These are phyloP conservation scores for Debaryomyces singareniensis DNA, from an alignment of 1,139 yeast species.

Conservation along the genomic window DNA sequence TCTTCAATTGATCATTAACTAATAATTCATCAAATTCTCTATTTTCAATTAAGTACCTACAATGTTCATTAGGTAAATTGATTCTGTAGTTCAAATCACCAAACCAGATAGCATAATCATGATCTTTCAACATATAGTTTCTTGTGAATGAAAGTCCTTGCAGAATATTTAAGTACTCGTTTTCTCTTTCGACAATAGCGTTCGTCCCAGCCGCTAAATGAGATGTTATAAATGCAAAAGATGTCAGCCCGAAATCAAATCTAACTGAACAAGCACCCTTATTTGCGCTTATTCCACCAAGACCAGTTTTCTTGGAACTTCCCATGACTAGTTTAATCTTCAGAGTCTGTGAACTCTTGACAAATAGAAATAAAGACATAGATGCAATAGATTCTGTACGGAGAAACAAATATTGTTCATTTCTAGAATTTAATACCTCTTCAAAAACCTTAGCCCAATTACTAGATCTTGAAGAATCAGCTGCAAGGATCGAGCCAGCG, in stretches of 20 bases:
- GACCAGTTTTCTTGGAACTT: slow-evolving; percentile 77
- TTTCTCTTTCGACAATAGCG: slow-evolving; percentile 81
- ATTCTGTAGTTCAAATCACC: slow-evolving; percentile 95
- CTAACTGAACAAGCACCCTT: slow-evolving; percentile 90
- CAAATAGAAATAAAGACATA: slow-evolving; percentile 34
- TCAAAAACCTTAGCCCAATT: slow-evolving; percentile 59
- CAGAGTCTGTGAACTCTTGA: slow-evolving; percentile 42
- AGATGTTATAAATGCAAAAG: slow-evolving; percentile 78
- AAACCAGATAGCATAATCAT: slow-evolving; percentile 85
- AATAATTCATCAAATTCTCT: slow-evolving; percentile 48
- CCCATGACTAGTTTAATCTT: slow-evolving; percentile 74
- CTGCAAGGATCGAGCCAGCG: slow-evolving; percentile 72
- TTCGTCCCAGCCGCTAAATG: slow-evolving; percentile 92
- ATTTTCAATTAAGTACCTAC: slow-evolving; percentile 47
- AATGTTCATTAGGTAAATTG: slow-evolving; percentile 67
- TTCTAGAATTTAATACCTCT: slow-evolving; percentile 45
- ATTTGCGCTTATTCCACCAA: slow-evolving; percentile 89
- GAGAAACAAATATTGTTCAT: slow-evolving; percentile 30
- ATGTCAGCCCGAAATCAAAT: slow-evolving; percentile 69
- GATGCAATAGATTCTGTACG: slow-evolving; percentile 42
- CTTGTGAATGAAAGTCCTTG: slow-evolving; percentile 74
- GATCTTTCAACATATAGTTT: slow-evolving; percentile 65
- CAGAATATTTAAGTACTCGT: slow-evolving; percentile 77
- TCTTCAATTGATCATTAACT: slow-evolving; percentile 73
- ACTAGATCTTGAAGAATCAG: slow-evolving; percentile 57